Base-by-base conservation (phyloP, 2,329 filamentous ascomycete species). In the Alternaria panax region DNA sequence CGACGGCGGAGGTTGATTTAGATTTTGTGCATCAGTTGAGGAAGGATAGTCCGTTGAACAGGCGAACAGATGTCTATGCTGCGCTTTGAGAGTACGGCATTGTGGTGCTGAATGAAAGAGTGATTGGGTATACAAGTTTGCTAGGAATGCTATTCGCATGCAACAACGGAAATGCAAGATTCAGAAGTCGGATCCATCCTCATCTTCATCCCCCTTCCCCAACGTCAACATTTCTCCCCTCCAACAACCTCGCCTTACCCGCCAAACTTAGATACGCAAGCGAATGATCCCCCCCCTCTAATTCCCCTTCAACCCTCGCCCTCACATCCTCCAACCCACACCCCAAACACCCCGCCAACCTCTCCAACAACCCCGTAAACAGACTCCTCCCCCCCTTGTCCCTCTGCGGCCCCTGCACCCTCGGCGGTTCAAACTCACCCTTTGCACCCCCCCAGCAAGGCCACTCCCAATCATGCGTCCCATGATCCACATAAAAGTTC, bases 21-120 rank as follows among this genome's bases (percentile, higher is more conserved):
- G 79, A 80, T 24, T 75, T 81, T 30, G 69, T 87, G 54, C 77
- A 82, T 57, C 86, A 82, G 70, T 79, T 86, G 7, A 83, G 84
- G 66, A 82, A 73, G 63, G 82, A 86, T 64, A 85, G 89, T 77
- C 86, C 86, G 2, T 72, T 90, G 57, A 70, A 84, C 54, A 82
- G 87, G 67, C 80, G 87, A 71, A 84, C 81, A 53, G 78, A 79
- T 67, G 75, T 79, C n/a, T 80, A 80, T 69, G 63, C 76, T 40
- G 71, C 72, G 50, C 59, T 76, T 43, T 38, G 34, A 38, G n/a
- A n/a, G 20, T 3, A 41, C 8, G 16, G 38, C 6, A 3, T 41
- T 3, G 12, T 8, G 5, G 6, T 22, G 20, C 5, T 20, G 3
- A 6, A 20, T 41, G 12, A 11, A 7, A 6, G 3, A 8, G 16